phyloP scores from a whole-genome alignment of 2,329 filamentous ascomycete genomes.

The Hypoxylon sp. region DNA sequence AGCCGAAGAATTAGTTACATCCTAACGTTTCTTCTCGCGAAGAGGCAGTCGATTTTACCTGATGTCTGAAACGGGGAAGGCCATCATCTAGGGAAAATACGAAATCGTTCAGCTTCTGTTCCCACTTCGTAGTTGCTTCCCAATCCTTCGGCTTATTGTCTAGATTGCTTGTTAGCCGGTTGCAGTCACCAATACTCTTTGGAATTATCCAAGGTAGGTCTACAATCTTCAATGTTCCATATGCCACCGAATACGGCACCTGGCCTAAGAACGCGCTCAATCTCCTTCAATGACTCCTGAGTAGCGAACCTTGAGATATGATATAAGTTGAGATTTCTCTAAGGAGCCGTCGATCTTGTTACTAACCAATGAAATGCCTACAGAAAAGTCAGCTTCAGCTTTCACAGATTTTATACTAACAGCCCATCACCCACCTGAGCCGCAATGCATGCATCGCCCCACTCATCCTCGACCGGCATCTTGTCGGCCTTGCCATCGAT shows the following conservation, averaged over 20 bases:
- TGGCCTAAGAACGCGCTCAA: constrained; percentile 73
- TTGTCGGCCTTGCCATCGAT: constrained; percentile 68
- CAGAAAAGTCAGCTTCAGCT: constrained; percentile 24
- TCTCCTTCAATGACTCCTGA: constrained; percentile 69
- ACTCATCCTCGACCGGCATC: constrained; percentile 67
- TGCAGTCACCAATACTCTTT: not conserved
- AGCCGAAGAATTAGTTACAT: not conserved
- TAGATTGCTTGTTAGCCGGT: constrained; percentile 49
- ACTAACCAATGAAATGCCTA: constrained; percentile 65
- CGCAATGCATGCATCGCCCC: constrained; percentile 73
- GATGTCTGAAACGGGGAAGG: constrained; percentile 73
- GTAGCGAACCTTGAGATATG: constrained; percentile 71
- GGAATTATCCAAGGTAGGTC: constrained; percentile 38
- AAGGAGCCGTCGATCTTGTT: not conserved
- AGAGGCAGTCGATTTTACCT: constrained; percentile 42
- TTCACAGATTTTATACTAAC: not conserved
- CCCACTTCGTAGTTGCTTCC: constrained; percentile 69
- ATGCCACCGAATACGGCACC: constrained; percentile 72
- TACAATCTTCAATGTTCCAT: constrained; percentile 81
- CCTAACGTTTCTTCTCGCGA: not conserved
- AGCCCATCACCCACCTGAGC: constrained; percentile 67
- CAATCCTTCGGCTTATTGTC: constrained; percentile 73
- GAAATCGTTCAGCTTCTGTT: constrained; percentile 70
- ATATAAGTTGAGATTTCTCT: constrained; percentile 6
- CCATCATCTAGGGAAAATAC: constrained; percentile 67